Conservation (phyloP, 768 basidiomycete species). For the Nevesoporus exiguus region DNA sequence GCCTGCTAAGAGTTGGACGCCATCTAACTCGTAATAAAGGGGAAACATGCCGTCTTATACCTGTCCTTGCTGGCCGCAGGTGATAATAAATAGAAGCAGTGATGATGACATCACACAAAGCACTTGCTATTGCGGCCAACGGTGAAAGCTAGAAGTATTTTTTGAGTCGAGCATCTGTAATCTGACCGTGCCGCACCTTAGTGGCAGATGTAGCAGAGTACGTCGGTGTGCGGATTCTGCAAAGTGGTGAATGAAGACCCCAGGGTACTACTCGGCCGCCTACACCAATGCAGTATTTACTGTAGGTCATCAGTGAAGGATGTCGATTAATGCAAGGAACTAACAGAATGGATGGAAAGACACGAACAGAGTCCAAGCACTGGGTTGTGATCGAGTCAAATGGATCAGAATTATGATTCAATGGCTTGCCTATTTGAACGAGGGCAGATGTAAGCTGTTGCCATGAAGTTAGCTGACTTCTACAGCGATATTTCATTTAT, state of each 20-base stretch:
- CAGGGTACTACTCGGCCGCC: background rate
- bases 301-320: background rate
- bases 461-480: slow-evolving; percentile 1
- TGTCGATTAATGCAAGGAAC: background rate
- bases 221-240: slow-evolving; percentile 11
- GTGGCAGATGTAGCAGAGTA: background rate
- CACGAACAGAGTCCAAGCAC: slow-evolving; percentile 18
- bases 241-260: background rate
- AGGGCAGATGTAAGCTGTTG: slow-evolving; percentile 4
- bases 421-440: slow-evolving; percentile 16
- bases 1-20: background rate
- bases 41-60: background rate
- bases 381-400: background rate
- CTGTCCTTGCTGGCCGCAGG: background rate
- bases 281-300: slow-evolving; percentile 5
- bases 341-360: background rate
- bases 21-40: background rate
- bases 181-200: slow-evolving; percentile 2
- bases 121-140: slow-evolving; percentile 10
- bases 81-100: slow-evolving; percentile 5
- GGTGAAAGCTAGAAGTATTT: slow-evolving; percentile 4
- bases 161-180: background rate
- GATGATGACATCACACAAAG: slow-evolving; percentile 21
- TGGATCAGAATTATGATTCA: background rate
- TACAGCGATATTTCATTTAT: background rate